These are phyloP conservation scores for Coemansia asiatica DNA, from an alignment of 192 early-diverging fungal genomes.

Conservation along the genomic window DNA sequence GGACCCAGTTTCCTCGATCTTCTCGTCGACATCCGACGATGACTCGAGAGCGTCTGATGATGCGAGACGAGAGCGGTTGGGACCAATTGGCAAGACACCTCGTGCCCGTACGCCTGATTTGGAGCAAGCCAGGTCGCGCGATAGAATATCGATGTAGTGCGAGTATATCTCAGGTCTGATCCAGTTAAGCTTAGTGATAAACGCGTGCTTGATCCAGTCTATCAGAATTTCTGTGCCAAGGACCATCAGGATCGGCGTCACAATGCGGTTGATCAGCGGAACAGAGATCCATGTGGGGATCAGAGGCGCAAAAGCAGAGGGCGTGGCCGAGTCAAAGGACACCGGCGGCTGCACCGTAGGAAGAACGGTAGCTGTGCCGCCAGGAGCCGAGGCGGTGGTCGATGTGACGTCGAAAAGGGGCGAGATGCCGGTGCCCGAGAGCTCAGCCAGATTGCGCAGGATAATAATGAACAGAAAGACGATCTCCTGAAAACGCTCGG, in stretches of 20 bases:
- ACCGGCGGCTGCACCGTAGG: slow-evolving; percentile 41
- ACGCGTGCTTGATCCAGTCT: slow-evolving; percentile 98
- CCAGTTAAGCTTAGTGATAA: slow-evolving; percentile 97
- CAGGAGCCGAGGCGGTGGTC: slow-evolving; percentile 5
- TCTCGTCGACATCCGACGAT: slow-evolving; percentile 8
- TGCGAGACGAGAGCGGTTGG: neutral
- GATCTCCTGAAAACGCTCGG: slow-evolving; percentile 91
- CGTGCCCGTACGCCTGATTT: slow-evolving; percentile 9
- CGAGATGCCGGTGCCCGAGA: slow-evolving; percentile 61
- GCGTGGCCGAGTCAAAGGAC: slow-evolving; percentile 42
- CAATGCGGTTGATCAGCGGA: slow-evolving; percentile 60
- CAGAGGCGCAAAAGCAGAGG: slow-evolving; percentile 61
- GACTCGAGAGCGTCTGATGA: neutral
- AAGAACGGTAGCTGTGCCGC: slow-evolving; percentile 5
- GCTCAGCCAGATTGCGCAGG: slow-evolving; percentile 84
- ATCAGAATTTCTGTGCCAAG: slow-evolving; percentile 87
- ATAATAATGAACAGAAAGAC: slow-evolving; percentile 90
- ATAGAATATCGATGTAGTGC: slow-evolving; percentile 83
- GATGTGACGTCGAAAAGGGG: slow-evolving; percentile 42
- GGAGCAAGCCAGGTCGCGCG: slow-evolving; percentile 73
- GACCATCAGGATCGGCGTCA: slow-evolving; percentile 85
- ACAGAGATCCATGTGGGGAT: slow-evolving; percentile 65
- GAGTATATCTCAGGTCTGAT: slow-evolving; percentile 85
- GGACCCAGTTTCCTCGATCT: slow-evolving; percentile 5
- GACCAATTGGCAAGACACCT: slow-evolving; percentile 16